These are phyloP conservation scores for Leptographium radiaticola DNA, from an alignment of 2,329 filamentous ascomycete genomes.

Conservation along the genomic window DNA sequence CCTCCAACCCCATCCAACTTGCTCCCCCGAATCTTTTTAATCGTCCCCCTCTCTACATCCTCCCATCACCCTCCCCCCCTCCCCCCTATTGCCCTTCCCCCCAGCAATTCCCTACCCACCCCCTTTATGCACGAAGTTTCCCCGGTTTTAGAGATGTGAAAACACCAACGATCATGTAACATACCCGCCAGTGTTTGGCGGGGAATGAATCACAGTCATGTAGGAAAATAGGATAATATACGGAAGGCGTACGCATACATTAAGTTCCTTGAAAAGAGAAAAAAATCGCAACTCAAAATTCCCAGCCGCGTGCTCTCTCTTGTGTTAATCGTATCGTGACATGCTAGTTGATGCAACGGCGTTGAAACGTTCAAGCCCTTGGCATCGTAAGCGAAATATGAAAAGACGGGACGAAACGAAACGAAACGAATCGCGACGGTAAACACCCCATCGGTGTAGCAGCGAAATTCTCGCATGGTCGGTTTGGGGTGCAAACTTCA, in stretches of 20 bases:
- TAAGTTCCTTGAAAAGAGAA: conserved; percentile 1
- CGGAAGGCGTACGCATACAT: conserved; percentile 12
- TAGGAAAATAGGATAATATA: conserved; percentile 14
- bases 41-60: not conserved
- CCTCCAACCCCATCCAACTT: not conserved
- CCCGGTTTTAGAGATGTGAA: conserved; percentile 8
- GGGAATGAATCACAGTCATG: conserved; percentile 15
- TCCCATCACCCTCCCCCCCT: not conserved
- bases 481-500: too few species aligned
- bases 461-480: too few species aligned
- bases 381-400: too few species aligned
- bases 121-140: not conserved
- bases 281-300: not conserved
- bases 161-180: conserved; percentile 13
- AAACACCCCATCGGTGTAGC: too few species aligned
- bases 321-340: too few species aligned
- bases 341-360: too few species aligned
- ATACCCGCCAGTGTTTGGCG: conserved; percentile 9
- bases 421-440: too few species aligned
- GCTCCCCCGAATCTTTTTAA: not conserved
- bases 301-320: not conserved
- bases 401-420: too few species aligned
- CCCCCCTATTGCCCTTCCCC: not conserved
- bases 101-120: not conserved
- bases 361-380: too few species aligned